Evolutionary conservation across 225 moss, liverwort and hornwort genomes (phyloP).

Genomic region (Ulota crispa): DNA sequence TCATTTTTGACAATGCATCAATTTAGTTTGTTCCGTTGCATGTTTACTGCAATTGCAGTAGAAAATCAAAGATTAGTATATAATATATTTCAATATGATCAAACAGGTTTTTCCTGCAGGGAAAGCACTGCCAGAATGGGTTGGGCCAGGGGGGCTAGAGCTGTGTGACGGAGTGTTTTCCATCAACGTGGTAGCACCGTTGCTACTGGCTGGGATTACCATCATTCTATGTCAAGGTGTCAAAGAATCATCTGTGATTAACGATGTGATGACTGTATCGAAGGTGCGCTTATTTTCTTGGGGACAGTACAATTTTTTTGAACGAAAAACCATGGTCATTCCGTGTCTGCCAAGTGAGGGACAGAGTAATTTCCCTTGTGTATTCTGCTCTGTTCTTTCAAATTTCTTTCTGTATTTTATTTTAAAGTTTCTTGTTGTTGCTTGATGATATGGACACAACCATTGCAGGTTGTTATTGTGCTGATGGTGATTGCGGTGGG

Average conservation of each 20-base stretch:
- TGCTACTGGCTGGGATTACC: constrained; percentile 68
- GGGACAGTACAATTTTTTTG: not conserved
- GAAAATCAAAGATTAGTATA: not conserved
- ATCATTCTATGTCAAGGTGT: constrained; percentile 82
- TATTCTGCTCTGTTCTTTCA: not conserved
- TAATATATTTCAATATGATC: constrained; percentile 17
- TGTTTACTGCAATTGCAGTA: not conserved
- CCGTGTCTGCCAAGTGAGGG: not conserved
- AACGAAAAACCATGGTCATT: too few relatives aligned
- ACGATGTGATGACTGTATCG: constrained; percentile 80
- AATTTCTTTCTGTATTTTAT: not conserved
- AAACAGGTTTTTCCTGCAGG: constrained; percentile 58
- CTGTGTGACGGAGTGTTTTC: constrained; percentile 78
- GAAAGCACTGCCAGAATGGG: constrained; percentile 61
- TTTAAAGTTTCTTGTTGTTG: constrained; percentile 16
- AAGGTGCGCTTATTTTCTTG: constrained; percentile 53
- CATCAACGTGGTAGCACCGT: constrained; percentile 83
- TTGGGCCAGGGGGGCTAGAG: constrained; percentile 87
- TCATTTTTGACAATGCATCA: not conserved
- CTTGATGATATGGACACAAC: constrained; percentile 20
- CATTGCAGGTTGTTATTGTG: constrained; percentile 68
- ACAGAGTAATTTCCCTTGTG: not conserved
- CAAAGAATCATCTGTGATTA: constrained; percentile 76
- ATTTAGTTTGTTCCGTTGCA: not conserved
- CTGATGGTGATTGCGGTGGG: constrained; percentile 78